A percentile compares a stretch with the other conserved stretches of the same genome.
phyloP scores from a whole-genome alignment of 352 stramenopile species.

The Phytophthora palmivora region DNA sequence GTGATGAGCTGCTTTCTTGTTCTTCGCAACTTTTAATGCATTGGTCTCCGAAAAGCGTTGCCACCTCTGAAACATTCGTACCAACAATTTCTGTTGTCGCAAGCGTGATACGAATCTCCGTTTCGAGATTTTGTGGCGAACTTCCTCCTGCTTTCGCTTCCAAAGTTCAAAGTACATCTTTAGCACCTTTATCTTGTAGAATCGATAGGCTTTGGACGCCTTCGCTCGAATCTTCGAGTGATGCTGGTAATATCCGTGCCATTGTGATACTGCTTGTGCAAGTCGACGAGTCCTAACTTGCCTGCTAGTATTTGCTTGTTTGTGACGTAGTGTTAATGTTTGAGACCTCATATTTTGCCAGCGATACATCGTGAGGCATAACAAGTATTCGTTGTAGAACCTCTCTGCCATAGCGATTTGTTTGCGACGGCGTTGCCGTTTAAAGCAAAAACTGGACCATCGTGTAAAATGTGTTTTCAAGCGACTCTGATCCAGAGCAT shows the following conservation, averaged over 20 bases:
- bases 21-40: background rate
- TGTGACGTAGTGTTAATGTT: conserved; percentile 7
- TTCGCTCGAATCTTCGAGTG: conserved; percentile 2
- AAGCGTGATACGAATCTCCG: conserved; percentile 3
- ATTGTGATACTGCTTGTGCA: conserved; percentile 14
- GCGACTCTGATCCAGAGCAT: conserved; percentile 4
- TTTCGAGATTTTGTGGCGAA: conserved; percentile 19
- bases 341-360: conserved; percentile 41
- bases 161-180: conserved; percentile 11
- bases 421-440: conserved; percentile 7
- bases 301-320: conserved; percentile 1
- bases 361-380: conserved; percentile 33
- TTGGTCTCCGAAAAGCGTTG: background rate
- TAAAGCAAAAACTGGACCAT: conserved; percentile 17
- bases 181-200: conserved; percentile 5
- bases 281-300: conserved; percentile 21
- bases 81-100: conserved; percentile 16
- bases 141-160: conserved; percentile 9
- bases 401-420: conserved; percentile 19
- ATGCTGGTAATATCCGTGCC: conserved; percentile 8
- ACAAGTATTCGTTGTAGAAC: conserved; percentile 41
- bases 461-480: conserved; percentile 12
- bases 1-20: conserved; percentile 2
- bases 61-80: conserved; percentile 25
- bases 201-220: conserved; percentile 3